These are phyloP conservation scores for Phoma herbarum DNA, from an alignment of 2,329 filamentous ascomycete genomes.

Conservation along the genomic window DNA sequence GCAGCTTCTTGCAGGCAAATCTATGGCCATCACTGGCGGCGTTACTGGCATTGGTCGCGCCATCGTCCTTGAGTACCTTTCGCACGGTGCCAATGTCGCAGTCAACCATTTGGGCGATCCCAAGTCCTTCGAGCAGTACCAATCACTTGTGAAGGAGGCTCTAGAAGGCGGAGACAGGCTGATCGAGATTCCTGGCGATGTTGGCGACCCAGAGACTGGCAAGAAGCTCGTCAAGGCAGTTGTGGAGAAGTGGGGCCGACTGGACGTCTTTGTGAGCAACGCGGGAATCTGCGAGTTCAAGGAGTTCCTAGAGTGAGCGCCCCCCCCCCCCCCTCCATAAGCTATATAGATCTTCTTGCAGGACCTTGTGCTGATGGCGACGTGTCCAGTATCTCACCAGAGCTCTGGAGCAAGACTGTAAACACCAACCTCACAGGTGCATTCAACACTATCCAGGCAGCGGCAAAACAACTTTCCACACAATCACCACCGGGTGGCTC, in stretches of 20 bases:
- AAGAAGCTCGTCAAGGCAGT: constrained; percentile 71
- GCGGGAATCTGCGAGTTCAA: constrained; percentile 89
- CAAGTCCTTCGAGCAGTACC: constrained; percentile 58
- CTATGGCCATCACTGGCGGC: constrained; percentile 85
- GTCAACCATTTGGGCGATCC: constrained; percentile 77
- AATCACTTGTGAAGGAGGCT: constrained; percentile 58
- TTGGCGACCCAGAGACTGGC: constrained; percentile 77
- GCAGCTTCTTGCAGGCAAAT: constrained; percentile 74
- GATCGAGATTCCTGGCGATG: constrained; percentile 77
- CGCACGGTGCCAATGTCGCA: constrained; percentile 79
- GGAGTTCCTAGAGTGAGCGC: constrained; percentile 75
- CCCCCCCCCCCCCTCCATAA: constrained; percentile 2
- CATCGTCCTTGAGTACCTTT: constrained; percentile 80
- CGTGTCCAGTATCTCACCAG: constrained; percentile 65
- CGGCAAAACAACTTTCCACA: constrained; percentile 80
- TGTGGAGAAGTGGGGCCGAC: constrained; percentile 65
- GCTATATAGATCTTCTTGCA: no score
- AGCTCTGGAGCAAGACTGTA: constrained; percentile 76
- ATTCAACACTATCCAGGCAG: constrained; percentile 88
- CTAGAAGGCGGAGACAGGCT: constrained; percentile 51
- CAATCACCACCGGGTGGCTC: constrained; percentile 71
- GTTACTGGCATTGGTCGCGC: constrained; percentile 87
- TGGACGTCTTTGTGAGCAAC: constrained; percentile 82
- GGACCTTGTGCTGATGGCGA: neutral
- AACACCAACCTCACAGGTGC: constrained; percentile 85